Evolutionary conservation across 2,329 filamentous ascomycete genomes (phyloP).

Genomic region (Fusarium austroafricanum): DNA sequence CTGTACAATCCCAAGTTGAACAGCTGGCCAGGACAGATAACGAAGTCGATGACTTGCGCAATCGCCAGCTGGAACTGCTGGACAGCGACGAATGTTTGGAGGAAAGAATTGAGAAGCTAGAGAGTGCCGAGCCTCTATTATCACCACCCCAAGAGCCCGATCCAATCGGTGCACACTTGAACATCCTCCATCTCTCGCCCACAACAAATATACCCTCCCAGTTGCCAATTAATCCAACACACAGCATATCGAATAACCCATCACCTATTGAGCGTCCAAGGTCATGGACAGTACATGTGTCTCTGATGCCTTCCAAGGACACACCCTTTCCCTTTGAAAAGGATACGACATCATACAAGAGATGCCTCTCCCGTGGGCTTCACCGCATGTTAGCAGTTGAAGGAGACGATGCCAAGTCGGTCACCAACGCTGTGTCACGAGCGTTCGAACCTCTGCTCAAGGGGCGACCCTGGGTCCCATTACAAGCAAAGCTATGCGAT

Average conservation of each 20-base stretch:
- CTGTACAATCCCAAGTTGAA: conserved; percentile 54
- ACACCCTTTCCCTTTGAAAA: conserved; percentile 71
- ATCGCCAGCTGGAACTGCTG: conserved; percentile 61
- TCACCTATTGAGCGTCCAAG: conserved; percentile 42
- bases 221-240: conserved; percentile 11
- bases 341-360: conserved; percentile 70
- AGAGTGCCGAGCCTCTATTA: conserved; percentile 40
- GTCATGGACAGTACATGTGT: conserved; percentile 70
- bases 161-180: conserved; percentile 13
- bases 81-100: conserved; percentile 65
- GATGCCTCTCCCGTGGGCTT: conserved; percentile 69
- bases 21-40: conserved; percentile 56
- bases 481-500: conserved; percentile 70
- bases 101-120: conserved; percentile 64
- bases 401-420: conserved; percentile 61
- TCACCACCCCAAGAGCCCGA: conserved; percentile 42
- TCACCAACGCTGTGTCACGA: conserved; percentile 60
- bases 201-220: conserved; percentile 10
- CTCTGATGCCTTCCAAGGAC: conserved; percentile 64
- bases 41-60: conserved; percentile 59
- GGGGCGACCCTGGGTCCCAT: conserved; percentile 65
- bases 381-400: conserved; percentile 67
- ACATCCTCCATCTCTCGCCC: conserved; percentile 34
- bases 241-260: conserved; percentile 5
- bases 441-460: conserved; percentile 63